These are phyloP conservation scores for Paramecium bursaria DNA, from an alignment of 73 alveolate genomes.

Conservation along the genomic window DNA sequence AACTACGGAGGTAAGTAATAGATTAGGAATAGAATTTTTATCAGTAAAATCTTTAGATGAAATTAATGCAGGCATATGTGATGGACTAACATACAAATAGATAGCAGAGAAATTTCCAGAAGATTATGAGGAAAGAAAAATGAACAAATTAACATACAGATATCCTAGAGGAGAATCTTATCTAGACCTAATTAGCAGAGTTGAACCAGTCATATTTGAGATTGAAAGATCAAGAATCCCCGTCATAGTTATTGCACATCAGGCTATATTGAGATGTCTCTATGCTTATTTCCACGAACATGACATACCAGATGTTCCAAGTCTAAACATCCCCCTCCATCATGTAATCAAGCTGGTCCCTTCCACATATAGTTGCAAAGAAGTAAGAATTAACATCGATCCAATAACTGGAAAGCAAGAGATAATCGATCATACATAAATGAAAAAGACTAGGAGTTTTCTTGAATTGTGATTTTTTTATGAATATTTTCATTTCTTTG, in stretches of 20 bases:
- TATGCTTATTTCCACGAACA: slow-evolving; percentile 70
- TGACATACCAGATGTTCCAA: slow-evolving; percentile 69
- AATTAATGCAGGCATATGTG: slow-evolving; percentile 82
- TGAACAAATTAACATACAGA: slow-evolving; percentile 78
- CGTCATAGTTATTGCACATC: slow-evolving; percentile 69
- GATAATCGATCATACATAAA: slow-evolving; percentile 9
- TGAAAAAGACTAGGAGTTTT: slow-evolving; percentile 4
- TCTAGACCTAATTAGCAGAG: slow-evolving; percentile 76
- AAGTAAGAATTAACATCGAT: slow-evolving; percentile 44
- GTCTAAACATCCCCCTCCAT: slow-evolving; percentile 71
- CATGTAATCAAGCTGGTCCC: slow-evolving; percentile 66
- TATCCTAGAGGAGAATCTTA: slow-evolving; percentile 87
- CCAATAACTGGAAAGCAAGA: slow-evolving; percentile 52
- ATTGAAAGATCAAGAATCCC: slow-evolving; percentile 69
- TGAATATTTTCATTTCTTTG: too few relatives aligned
- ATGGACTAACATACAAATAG: slow-evolving; percentile 82
- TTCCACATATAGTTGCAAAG: slow-evolving; percentile 40
- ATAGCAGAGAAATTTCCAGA: slow-evolving; percentile 73
- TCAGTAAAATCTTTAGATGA: slow-evolving; percentile 76
- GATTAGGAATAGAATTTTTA: slow-evolving; percentile 47
- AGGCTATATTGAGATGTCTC: slow-evolving; percentile 71
- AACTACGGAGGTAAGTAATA: slow-evolving; percentile 11
- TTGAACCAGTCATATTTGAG: slow-evolving; percentile 74
- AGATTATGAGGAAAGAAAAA: slow-evolving; percentile 74
- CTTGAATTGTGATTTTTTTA: slow-evolving; percentile 61